Conservation (phyloP, 2,329 filamentous ascomycete genomes). For the Monilinia aucupariae region DNA sequence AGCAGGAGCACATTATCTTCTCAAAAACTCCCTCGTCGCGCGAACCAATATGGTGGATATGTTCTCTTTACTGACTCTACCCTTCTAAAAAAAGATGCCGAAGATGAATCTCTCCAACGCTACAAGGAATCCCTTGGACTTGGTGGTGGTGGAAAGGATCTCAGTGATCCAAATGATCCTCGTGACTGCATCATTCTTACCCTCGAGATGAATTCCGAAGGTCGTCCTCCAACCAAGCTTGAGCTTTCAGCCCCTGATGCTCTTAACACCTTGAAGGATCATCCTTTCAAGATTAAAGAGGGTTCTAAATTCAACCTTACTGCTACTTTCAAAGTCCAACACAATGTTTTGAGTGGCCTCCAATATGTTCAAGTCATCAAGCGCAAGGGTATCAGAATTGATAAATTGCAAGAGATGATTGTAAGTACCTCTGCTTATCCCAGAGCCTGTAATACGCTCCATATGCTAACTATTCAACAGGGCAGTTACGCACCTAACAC, state of each 20-base stretch:
- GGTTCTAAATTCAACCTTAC: constrained; percentile 91
- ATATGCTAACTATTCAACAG: constrained; percentile 40
- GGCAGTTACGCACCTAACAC: constrained; percentile 93
- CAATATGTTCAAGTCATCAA: constrained; percentile 96
- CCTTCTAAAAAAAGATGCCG: constrained; percentile 30
- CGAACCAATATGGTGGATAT: neutral
- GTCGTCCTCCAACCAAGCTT: constrained; percentile 79
- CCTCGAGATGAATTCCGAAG: constrained; percentile 79
- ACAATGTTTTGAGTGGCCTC: constrained; percentile 88
- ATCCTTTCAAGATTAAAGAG: constrained; percentile 98
- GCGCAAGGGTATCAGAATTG: constrained; percentile 77
- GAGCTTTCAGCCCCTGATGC: constrained; percentile 72
- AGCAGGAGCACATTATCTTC: neutral
- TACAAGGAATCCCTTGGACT: constrained; percentile 97
- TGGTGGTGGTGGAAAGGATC: constrained; percentile 60
- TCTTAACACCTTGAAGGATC: constrained; percentile 73
- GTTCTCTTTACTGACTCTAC: neutral
- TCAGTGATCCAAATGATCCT: constrained; percentile 73
- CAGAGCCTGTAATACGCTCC: neutral
- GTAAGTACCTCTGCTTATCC: constrained; percentile 49
- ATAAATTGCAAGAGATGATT: constrained; percentile 98
- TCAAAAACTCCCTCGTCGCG: neutral
- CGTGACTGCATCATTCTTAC: constrained; percentile 91
- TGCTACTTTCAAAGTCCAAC: constrained; percentile 90
- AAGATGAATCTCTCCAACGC: constrained; percentile 90